phyloP scores from a whole-genome alignment of 805 yeast species.

The Allodekkera sacchari region DNA sequence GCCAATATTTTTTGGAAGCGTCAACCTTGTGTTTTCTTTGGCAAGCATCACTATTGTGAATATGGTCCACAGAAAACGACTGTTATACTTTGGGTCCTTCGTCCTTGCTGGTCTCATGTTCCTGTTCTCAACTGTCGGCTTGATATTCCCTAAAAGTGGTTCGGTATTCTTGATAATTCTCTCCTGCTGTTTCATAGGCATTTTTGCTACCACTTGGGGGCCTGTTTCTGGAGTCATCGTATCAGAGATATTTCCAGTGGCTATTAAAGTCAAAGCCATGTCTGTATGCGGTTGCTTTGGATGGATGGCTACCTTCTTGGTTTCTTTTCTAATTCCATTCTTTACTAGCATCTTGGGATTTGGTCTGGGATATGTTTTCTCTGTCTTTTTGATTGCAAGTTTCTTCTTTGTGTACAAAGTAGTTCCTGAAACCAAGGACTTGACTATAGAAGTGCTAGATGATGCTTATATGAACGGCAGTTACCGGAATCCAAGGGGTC shows the following conservation, averaged over 20 bases:
- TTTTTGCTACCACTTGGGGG: slow-evolving; percentile 69
- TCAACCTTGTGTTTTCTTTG: slow-evolving; percentile 46
- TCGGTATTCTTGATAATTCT: slow-evolving; percentile 47
- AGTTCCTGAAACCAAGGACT: slow-evolving; percentile 27
- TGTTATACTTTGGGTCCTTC: slow-evolving; percentile 40
- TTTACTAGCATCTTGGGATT: slow-evolving; percentile 55
- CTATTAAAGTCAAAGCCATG: slow-evolving; percentile 47
- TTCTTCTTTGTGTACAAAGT: slow-evolving; percentile 16
- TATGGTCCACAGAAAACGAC: slow-evolving; percentile 35
- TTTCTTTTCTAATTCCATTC: slow-evolving; percentile 63
- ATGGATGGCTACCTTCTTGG: slow-evolving; percentile 57
- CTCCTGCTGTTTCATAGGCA: slow-evolving; percentile 48
- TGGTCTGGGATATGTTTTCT: slow-evolving; percentile 56
- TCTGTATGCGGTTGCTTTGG: slow-evolving; percentile 51
- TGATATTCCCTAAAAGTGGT: slow-evolving; percentile 32
- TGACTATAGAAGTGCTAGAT: slow-evolving; percentile 17
- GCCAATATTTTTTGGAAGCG: slow-evolving; percentile 45
- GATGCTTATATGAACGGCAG: too few species aligned
- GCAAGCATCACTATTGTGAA: slow-evolving; percentile 41
- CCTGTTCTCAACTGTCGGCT: slow-evolving; percentile 49
- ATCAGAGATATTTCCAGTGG: slow-evolving; percentile 56
- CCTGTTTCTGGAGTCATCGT: slow-evolving; percentile 61
- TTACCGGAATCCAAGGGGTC: too few species aligned
- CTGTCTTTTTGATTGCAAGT: slow-evolving; percentile 14
- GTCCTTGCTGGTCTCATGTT: slow-evolving; percentile 45